Evolutionary conservation across 306 rosid species (phyloP), one percentile per base, ranked within the genome.

Genomic region (Ziziphus jujuba): DNA sequence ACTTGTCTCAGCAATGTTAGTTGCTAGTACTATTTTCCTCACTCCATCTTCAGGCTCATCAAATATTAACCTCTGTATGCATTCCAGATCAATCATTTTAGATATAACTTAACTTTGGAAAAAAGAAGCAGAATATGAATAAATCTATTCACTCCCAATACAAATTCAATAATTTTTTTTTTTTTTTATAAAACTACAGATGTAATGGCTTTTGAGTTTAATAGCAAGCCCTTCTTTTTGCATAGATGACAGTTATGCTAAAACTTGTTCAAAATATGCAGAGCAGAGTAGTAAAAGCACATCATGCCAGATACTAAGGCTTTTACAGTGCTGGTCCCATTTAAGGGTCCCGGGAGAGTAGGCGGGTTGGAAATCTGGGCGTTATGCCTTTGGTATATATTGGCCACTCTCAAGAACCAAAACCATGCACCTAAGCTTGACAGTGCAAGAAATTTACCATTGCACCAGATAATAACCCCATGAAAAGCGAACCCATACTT

Each of bases 1-100:
- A 76, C 99, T 95, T 8, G 99, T 95, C 82, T 90, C 97, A 6
- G 99, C 99, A 67, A 95, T 95, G 83, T 95, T 95, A 59, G 99
- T 95, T 50, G 99, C 89, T 25, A 95, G 82, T 72, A 95, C 99
- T 79, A 95, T 82, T 79, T 95, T 95, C 84, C 96, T 84, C 59
- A 85, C 89, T 78, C 96, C 97, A 47, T 85, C 78, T 51, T 74
- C 80, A 70, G 96, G 89, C 78, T 86, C 84, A 65, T 85, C 85
- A 84, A 95, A 95, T 82, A 95, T 95, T 64, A 90, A 73, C 71
- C 86, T 88, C 99, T 95, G 92, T 88, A 90, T 34, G 45, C 48
- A 85, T 72, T 75, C 21, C 76, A 47, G 65, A 73, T n/a, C n/a
- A n/a, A n/a, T n/a, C n/a, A n/a, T n/a, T n/a, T n/a, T n/a, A n/a